phyloP scores from a whole-genome alignment of 2,329 filamentous ascomycete species.

The Trichoderma endophyticum region DNA sequence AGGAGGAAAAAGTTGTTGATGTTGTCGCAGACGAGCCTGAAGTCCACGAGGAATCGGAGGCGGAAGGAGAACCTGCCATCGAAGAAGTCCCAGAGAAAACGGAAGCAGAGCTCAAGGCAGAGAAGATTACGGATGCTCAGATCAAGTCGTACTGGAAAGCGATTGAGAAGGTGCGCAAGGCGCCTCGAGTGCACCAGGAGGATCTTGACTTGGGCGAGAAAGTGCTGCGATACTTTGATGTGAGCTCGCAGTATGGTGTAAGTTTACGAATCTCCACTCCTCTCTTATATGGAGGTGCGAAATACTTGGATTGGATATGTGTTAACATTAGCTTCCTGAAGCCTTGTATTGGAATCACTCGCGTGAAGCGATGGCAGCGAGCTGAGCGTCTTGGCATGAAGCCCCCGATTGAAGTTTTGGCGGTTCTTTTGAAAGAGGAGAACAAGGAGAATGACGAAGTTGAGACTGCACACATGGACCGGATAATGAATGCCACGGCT shows the following conservation, averaged over 20 bases:
- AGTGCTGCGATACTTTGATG: slow-evolving; percentile 86
- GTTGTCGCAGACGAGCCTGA: slow-evolving; percentile 22
- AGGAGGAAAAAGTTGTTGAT: slow-evolving; percentile 5
- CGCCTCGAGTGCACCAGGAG: slow-evolving; percentile 74
- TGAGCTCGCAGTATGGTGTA: slow-evolving; percentile 88
- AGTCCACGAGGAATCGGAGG: slow-evolving; percentile 20
- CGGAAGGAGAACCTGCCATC: slow-evolving; percentile 26
- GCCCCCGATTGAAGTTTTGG: slow-evolving; percentile 86
- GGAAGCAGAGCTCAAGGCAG: slow-evolving; percentile 55
- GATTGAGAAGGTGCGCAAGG: slow-evolving; percentile 66
- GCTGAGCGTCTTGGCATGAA: slow-evolving; percentile 79
- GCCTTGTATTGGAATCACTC: slow-evolving; percentile 83
- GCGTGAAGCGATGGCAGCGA: slow-evolving; percentile 82
- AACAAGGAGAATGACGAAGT: slow-evolving; percentile 49
- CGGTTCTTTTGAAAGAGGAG: slow-evolving; percentile 74
- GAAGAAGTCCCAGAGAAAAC: slow-evolving; percentile 41
- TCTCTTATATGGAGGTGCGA: neutral
- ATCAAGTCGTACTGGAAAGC: slow-evolving; percentile 74
- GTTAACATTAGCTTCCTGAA: slow-evolving; percentile 34
- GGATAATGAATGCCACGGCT: slow-evolving; percentile 52
- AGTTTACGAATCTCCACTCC: slow-evolving; percentile 37
- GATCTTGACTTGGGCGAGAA: slow-evolving; percentile 73
- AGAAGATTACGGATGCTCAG: slow-evolving; percentile 62
- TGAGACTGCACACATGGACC: slow-evolving; percentile 73
- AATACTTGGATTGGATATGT: neutral